phyloP scores from a whole-genome alignment of 2,329 filamentous ascomycete species.

The Fusarium newnesense region DNA sequence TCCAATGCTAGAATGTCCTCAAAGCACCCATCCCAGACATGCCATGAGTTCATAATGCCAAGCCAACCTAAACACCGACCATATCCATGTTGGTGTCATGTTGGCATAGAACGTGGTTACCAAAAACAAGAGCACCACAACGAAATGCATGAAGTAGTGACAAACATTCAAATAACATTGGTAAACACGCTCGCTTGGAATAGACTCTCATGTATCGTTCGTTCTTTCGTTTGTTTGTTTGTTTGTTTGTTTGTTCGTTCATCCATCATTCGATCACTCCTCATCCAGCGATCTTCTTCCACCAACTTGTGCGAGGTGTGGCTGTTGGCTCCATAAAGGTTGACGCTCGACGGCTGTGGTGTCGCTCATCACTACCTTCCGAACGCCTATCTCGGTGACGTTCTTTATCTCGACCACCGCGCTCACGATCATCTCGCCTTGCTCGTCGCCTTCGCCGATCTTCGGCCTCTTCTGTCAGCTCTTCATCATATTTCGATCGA shows the following conservation, averaged over 20 bases:
- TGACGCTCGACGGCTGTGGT: slow-evolving; percentile 54
- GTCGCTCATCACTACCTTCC: slow-evolving; percentile 58
- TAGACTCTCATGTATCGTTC: slow-evolving; percentile 34
- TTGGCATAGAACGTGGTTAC: slow-evolving; percentile 26
- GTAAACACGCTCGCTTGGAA: slow-evolving; percentile 44
- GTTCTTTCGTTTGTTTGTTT: slow-evolving; percentile 37
- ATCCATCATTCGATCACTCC: slow-evolving; percentile 42
- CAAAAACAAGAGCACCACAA: slow-evolving; percentile 4
- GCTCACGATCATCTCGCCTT: slow-evolving; percentile 55
- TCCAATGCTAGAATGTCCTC: slow-evolving; percentile 14
- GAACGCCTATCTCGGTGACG: slow-evolving; percentile 47
- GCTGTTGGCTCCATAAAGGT: slow-evolving; percentile 56
- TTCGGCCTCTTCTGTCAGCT: slow-evolving; percentile 55
- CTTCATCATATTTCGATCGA: slow-evolving; percentile 56
- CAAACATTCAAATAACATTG: slow-evolving; percentile 27
- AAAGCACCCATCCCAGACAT: slow-evolving; percentile 30
- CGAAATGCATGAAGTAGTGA: slow-evolving; percentile 1
- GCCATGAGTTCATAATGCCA: slow-evolving; percentile 21
- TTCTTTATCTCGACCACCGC: slow-evolving; percentile 20
- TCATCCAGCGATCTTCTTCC: slow-evolving; percentile 64
- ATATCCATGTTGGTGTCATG: slow-evolving; percentile 7
- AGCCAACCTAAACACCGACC: slow-evolving; percentile 16
- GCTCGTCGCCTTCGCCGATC: slow-evolving; percentile 56
- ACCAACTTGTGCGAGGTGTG: slow-evolving; percentile 67
- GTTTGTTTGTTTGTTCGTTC: slow-evolving; percentile 38